phyloP scores from a whole-genome alignment of 2,329 filamentous ascomycete species.

The Cordyceps sp. region DNA sequence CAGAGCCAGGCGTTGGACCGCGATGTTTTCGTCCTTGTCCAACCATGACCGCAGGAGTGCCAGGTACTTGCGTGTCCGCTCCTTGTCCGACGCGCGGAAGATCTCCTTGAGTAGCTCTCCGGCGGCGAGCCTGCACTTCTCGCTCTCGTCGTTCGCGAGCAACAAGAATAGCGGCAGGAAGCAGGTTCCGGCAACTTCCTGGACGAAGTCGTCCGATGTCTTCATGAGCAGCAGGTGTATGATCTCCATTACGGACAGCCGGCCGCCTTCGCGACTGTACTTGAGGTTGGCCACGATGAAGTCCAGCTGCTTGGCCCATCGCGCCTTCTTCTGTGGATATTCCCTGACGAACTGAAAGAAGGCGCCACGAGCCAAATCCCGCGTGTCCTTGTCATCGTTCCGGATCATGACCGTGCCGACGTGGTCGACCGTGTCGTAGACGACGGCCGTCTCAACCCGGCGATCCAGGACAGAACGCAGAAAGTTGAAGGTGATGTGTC shows the following conservation, averaged over 20 bases:
- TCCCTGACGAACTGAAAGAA: conserved; percentile 92
- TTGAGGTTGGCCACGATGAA: conserved; percentile 85
- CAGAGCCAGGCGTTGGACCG: conserved; percentile 56
- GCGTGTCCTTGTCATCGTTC: conserved; percentile 77
- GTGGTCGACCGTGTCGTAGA: conserved; percentile 85
- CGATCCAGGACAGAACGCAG: conserved; percentile 73
- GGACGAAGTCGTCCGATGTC: conserved; percentile 63
- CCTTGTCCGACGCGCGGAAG: conserved; percentile 61
- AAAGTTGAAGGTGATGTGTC: conserved; percentile 91
- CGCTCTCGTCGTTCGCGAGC: conserved; percentile 74
- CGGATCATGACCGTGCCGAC: conserved; percentile 89
- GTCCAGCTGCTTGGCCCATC: conserved; percentile 75
- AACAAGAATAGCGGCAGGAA: conserved; percentile 79
- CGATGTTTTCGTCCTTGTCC: conserved; percentile 53
- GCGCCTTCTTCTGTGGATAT: conserved; percentile 79
- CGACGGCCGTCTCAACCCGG: conserved; percentile 67
- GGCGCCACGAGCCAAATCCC: conserved; percentile 73
- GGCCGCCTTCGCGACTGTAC: conserved; percentile 75
- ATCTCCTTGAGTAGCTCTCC: conserved; percentile 64
- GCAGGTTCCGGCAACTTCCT: conserved; percentile 64
- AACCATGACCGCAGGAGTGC: conserved; percentile 59
- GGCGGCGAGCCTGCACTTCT: conserved; percentile 71
- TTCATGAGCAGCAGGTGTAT: conserved; percentile 77
- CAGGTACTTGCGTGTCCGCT: conserved; percentile 55
- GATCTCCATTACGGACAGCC: conserved; percentile 85